Evolutionary conservation across 257 asterid species (phyloP), one percentile per base, ranked within the genome.

Genomic region (Thymus mandschuricus): DNA sequence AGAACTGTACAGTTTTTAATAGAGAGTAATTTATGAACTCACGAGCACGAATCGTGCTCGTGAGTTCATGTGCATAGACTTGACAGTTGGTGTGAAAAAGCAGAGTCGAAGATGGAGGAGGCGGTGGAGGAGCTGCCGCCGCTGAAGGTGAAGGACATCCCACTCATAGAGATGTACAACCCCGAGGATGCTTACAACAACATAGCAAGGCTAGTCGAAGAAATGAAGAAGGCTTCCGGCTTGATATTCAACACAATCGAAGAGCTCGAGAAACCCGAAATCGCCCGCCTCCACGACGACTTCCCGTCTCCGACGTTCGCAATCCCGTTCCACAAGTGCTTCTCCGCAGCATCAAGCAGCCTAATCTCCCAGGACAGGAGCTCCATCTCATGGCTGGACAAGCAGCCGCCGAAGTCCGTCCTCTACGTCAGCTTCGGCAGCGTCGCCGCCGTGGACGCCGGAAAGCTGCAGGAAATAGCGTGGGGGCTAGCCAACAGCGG

Each of bases 351-450:
- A 3, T 57, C 79, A 0, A 86, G 81, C 56, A 82, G 83, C 70
- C 73, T 75, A 15, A 1, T 67, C 1, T 43, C 82, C 33, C 82
- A 80, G 13, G 89, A 85, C 68, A 35, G 43, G 1, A 62, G 75
- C 70, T 81, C 86, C 6, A 79, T 83, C 5, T 57, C 68, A 0
- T 85, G 87, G 88, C 76, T 85, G 10, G 83, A 85, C 6, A 64
- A 46, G 31, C 87, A 81, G 46, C 31, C 80, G 30, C 71, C 81
- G 0, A 75, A 67, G 3, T 87, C 83, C 12, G 88, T 85, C 1
- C 71, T 87, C 0, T 87, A 81, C 9, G 76, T 87, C 8, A 83
- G 87, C 79, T 57, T 81, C 1, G 90, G 90, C 59, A 87, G 90
- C 60, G 8, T 79, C n/a, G 78, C 80, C 4, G 55, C 66, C 15